Base-by-base conservation (phyloP, 257 asterid species). In the Salvia splendens region DNA sequence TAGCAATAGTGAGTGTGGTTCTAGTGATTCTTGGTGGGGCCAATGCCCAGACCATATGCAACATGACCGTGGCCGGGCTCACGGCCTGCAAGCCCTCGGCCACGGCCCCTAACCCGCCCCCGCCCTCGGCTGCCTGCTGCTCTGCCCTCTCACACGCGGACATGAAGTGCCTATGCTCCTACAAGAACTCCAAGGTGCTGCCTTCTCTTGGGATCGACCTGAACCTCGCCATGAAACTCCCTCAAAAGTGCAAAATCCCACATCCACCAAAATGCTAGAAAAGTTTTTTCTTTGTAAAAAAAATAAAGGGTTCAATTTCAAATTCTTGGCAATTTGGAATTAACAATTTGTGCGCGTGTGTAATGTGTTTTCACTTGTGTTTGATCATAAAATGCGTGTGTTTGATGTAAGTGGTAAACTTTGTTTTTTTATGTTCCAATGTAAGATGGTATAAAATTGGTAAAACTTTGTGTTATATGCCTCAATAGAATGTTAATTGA, bases 91-190 rank as follows among this genome's bases (percentile, higher is more conserved):
- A 62, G 71, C 90, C 92, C 20, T 71, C 95, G 1, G 85, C 78
- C 4, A 66, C 78, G 6, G 74, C 76, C 0, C 89, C 89, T 0
- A 72, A 50, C 5, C 85, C 89, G 0, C 63, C 84, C 0, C 72
- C 72, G n/a, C 95, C 92, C 20, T 56, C 95, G 2, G 62, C 76
- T 11, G 30, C 73, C n/a, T 87, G 95, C 69, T 87, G 95, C 74
- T 66, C 79, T 2, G 82, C 85, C 9, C 82, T 87, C 16, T 52
- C 84, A 1, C 80, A 73, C 0, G 95, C 95, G 4, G 75, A 85
- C 72, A 12, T 79, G 30, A 24, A 42, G 0, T 85, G 93, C 64
- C 85, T 88, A 32, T 88, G 95, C 76, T 56, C 85, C 28, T 84
- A 63, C 73, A 85, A 76, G 76, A 80, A 82, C 81, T 81, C 86